A percentile compares a stretch with the other conserved stretches of the same genome.
Evolutionary conservation across 306 rosid genomes (phyloP).

Genomic region (Quercus cerris): DNA sequence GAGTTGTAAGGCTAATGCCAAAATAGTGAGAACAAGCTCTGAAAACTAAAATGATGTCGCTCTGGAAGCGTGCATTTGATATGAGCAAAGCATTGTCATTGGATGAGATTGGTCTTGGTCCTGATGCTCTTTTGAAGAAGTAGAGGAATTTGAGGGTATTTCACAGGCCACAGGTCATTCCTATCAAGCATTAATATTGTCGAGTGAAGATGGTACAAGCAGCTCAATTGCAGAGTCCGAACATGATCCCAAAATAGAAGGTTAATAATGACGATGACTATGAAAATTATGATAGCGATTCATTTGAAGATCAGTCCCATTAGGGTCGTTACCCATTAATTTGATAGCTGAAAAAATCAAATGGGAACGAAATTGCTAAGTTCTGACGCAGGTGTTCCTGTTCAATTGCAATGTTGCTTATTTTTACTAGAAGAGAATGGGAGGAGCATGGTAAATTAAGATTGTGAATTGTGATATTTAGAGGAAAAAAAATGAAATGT

Average conservation of each 20-base stretch:
- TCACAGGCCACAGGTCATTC: conserved; percentile 81
- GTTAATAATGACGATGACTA: conserved; percentile 8
- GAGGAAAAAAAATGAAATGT: conserved; percentile 2
- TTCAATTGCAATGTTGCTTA: background rate
- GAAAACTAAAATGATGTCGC: conserved; percentile 57
- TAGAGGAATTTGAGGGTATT: conserved; percentile 70
- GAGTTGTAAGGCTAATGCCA: no score
- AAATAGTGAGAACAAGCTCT: no score
- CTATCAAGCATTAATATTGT: conserved; percentile 44
- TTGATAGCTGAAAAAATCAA: conserved; percentile 37
- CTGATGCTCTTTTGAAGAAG: conserved; percentile 83
- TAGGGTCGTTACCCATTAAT: conserved; percentile 61
- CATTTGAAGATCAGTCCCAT: conserved; percentile 33
- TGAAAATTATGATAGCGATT: conserved; percentile 24
- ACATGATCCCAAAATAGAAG: conserved; percentile 18
- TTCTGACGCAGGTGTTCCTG: background rate
- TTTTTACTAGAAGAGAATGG: background rate
- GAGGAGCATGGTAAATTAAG: conserved; percentile 5
- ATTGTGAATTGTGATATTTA: background rate
- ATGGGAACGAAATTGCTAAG: conserved; percentile 11
- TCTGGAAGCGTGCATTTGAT: conserved; percentile 70
- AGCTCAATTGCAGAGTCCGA: conserved; percentile 30
- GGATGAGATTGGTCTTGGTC: conserved; percentile 59
- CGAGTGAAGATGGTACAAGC: conserved; percentile 33
- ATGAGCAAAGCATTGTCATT: conserved; percentile 70